Base-by-base conservation (phyloP, 148 eudicot genomes). In the Diospyros kaki region DNA sequence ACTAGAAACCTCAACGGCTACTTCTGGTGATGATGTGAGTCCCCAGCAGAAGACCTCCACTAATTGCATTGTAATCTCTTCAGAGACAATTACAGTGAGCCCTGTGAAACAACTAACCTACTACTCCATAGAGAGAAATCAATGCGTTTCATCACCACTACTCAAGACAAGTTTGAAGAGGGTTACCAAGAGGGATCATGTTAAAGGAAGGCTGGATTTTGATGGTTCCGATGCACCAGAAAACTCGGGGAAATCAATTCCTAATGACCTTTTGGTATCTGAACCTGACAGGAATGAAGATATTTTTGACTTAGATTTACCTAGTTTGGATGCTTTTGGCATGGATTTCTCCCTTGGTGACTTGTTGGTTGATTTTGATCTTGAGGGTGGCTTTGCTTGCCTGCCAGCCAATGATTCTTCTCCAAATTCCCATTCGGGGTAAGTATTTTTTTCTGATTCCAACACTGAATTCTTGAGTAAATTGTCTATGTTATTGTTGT, bases 151-250 rank as follows among this genome's bases (percentile, higher is more conserved):
- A 67, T 81, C 81, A 50, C 89, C 98, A 8, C 97, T 97, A 14
- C 69, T 73, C 10, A 89, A 91, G 78, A 13, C 89, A 66, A 84
- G 67, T 48, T 18, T 80, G 50, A 87, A 72, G 77, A 83, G 87
- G 77, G 81, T 81, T 63, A 81, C 63, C 79, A 87, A 45, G 75
- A 81, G 93, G 81, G 91, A 88, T 46, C 88, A 90, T 73, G 92
- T 92, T 65, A 94, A 92, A 81, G 92, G 98, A 58, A 90, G 97
- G 85, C 88, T 94, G 12, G 86, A 94, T 80, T 94, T 94, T 78
- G 97, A 87, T 69, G 73, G 86, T 55, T 74, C 94, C 73, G 93
- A 91, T 18, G 61, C 74, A 46, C 85, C 81, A 61, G 58, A 52
- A 13, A 77, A 79, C 48, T 60, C 82, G 17, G 89, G 79, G 66